Conservation (phyloP, 192 early-diverging fungal genomes). For the Coemansia sp. region DNA sequence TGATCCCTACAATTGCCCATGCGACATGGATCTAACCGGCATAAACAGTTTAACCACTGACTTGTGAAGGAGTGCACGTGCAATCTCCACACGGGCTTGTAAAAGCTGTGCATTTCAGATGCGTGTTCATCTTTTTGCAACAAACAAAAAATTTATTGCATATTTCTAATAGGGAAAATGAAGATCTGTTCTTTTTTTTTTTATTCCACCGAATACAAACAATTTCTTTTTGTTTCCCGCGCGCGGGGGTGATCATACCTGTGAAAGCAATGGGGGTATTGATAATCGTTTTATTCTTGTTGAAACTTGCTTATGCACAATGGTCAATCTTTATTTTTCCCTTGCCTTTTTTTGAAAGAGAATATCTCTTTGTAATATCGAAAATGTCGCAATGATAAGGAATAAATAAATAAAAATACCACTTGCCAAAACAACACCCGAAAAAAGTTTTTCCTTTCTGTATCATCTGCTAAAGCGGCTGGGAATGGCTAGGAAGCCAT, state of each 20-base stretch:
- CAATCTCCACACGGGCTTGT: neutral
- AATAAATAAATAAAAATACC: neutral
- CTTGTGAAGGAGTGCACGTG: neutral
- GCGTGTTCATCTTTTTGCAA: neutral
- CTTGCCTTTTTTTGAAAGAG: neutral
- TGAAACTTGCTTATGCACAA: neutral
- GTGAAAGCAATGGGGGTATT: neutral
- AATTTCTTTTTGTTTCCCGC: neutral
- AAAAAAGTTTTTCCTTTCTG: neutral
- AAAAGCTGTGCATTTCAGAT: neutral
- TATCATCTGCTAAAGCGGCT: neutral
- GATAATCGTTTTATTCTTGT: neutral
- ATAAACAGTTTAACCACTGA: neutral
- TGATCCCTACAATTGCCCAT: constrained; percentile 27
- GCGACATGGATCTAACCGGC: constrained; percentile 32
- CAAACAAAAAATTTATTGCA: no score
- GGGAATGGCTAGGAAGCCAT: neutral
- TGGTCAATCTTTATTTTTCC: neutral
- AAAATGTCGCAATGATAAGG: neutral
- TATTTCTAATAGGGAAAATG: no score
- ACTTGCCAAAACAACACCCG: neutral
- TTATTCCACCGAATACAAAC: neutral
- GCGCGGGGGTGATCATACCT: neutral
- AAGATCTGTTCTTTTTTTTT: no score
- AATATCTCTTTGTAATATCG: neutral